Conservation (phyloP, 306 rosid species). For the Cucumis melo region DNA sequence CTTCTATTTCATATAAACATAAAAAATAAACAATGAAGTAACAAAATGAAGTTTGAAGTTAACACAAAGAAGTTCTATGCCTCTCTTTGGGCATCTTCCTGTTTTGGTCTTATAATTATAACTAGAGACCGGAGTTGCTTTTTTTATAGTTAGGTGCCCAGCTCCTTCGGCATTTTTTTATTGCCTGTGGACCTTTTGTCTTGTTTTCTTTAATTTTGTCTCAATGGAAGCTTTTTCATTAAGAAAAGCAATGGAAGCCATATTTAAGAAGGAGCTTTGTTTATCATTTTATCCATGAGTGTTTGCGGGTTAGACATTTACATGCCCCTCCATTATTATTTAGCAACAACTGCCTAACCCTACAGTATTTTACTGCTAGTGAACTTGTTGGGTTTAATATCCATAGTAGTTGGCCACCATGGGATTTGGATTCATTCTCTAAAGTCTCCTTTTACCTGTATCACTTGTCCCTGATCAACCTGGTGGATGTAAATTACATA, state of each 20-base stretch:
- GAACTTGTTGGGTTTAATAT: not conserved
- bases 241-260: not conserved
- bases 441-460: not conserved
- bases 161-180: not conserved
- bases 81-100: not conserved
- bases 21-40: not conserved
- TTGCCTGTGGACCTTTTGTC: not conserved
- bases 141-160: not conserved
- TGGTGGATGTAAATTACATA: not conserved
- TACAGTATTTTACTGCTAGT: not conserved
- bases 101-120: not conserved
- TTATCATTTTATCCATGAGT: not conserved
- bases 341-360: not conserved
- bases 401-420: not conserved
- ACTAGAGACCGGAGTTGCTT: not conserved
- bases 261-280: not conserved
- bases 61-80: not conserved
- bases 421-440: not conserved
- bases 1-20: not conserved
- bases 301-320: not conserved
- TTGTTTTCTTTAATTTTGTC: not conserved
- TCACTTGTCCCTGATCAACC: not conserved
- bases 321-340: not conserved
- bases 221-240: not conserved
- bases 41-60: not conserved